Evolutionary conservation across 257 asterid species (phyloP).

Genomic region (Misopates orontium): DNA sequence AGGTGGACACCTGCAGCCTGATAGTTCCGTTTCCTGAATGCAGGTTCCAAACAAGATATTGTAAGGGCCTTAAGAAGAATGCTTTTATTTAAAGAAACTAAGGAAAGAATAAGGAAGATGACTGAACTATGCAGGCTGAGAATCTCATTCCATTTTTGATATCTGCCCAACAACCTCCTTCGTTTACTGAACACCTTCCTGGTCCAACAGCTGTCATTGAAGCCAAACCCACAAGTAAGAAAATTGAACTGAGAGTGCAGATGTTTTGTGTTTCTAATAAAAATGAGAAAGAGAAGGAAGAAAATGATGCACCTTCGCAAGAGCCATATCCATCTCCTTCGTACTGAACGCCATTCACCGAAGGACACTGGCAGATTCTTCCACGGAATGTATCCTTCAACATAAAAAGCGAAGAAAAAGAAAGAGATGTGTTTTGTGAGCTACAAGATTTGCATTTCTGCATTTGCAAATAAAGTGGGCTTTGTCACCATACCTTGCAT

Average conservation of each 20-base stretch:
- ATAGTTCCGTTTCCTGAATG: constrained; percentile 55
- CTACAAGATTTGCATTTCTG: neutral
- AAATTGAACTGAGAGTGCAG: too few species aligned
- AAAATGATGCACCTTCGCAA: constrained; percentile 56
- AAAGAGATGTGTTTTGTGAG: neutral
- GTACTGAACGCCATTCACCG: constrained; percentile 65
- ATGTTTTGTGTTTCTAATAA: too few species aligned
- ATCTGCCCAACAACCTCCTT: constrained; percentile 90
- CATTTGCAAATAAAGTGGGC: neutral
- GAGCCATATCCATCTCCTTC: constrained; percentile 82
- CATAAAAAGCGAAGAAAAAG: neutral
- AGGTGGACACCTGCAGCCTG: constrained; percentile 79
- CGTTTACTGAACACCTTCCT: constrained; percentile 73
- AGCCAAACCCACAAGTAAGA: too few species aligned
- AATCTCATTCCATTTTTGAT: constrained; percentile 48
- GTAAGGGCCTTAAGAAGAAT: neutral
- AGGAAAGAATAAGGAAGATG: neutral
- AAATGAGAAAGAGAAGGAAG: neutral
- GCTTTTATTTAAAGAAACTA: neutral
- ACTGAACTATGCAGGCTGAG: constrained; percentile 83
- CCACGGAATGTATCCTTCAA: constrained; percentile 89
- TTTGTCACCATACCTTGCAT: constrained; percentile 56
- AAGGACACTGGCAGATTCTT: constrained; percentile 87
- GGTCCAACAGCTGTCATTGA: constrained; percentile 76
- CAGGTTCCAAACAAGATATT: constrained; percentile 1